A percentile compares a stretch with the other conserved stretches of the same genome.
Conservation (phyloP, 1,284 basidiomycete species). For the Tilletiaria anomala region DNA sequence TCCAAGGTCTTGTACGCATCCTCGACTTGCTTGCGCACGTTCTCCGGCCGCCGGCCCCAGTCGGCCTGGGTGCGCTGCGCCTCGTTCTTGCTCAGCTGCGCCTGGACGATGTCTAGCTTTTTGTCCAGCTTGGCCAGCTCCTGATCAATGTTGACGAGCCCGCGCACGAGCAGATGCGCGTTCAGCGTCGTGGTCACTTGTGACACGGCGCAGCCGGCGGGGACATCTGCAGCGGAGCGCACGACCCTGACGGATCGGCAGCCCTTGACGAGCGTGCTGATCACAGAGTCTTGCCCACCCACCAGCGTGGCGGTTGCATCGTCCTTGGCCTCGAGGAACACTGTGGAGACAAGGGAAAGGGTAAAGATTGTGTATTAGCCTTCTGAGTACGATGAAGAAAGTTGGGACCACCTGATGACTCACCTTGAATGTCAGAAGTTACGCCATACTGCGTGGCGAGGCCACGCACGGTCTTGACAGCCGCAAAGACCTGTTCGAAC, state of each 20-base stretch:
- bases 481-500: constrained; percentile 74
- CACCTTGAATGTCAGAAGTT: constrained; percentile 70
- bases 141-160: constrained; percentile 29
- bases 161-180: constrained; percentile 26
- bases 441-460: constrained; percentile 82
- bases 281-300: constrained; percentile 57
- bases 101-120: constrained; percentile 29
- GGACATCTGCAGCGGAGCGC: constrained; percentile 46
- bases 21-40: constrained; percentile 20
- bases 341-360: constrained; percentile 41
- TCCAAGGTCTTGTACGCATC: constrained; percentile 21
- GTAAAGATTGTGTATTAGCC: too few relatives aligned
- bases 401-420: constrained; percentile 28
- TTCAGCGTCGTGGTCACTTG: constrained; percentile 21
- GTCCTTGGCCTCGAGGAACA: constrained; percentile 61
- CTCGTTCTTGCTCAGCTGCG: constrained; percentile 16
- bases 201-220: constrained; percentile 76
- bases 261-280: constrained; percentile 73
- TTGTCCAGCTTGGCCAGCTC: constrained; percentile 32
- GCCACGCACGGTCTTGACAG: constrained; percentile 65
- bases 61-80: constrained; percentile 17
- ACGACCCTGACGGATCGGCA: constrained; percentile 60
- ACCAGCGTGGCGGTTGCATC: constrained; percentile 45
- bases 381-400: background rate
- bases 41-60: too few relatives aligned